phyloP scores from a whole-genome alignment of 345 rosid species.

The Physaria fendleri region DNA sequence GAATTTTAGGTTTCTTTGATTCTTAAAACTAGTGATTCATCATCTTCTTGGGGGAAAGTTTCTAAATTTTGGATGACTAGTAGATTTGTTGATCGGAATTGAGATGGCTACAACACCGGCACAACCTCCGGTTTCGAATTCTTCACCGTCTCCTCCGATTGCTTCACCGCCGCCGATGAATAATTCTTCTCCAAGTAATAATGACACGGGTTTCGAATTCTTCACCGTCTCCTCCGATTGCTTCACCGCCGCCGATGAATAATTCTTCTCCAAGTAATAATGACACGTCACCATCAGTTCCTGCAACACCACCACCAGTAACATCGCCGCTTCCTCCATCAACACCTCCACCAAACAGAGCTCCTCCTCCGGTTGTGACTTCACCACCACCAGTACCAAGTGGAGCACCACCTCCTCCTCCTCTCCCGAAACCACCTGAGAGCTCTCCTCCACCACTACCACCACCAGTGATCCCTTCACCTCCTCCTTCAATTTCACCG shows the following conservation, averaged over 20 bases:
- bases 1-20: constrained; percentile 14
- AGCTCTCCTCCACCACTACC: constrained; percentile 20
- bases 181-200: constrained; percentile 9
- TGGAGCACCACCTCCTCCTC: constrained; percentile 18
- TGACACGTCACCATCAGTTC: constrained; percentile 6
- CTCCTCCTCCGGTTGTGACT: constrained; percentile 24
- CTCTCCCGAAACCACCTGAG: constrained; percentile 21
- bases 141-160: constrained; percentile 18
- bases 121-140: constrained; percentile 40
- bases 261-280: constrained; percentile 10
- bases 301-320: constrained; percentile 6
- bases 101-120: constrained; percentile 64
- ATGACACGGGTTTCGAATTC: constrained; percentile 17
- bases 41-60: not conserved
- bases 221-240: constrained; percentile 14
- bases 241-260: constrained; percentile 10
- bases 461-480: constrained; percentile 11
- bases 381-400: constrained; percentile 12
- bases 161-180: constrained; percentile 10
- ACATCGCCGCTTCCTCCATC: constrained; percentile 12
- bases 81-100: not conserved
- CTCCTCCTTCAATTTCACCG: constrained; percentile 26
- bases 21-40: not conserved
- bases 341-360: constrained; percentile 17
- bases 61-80: not conserved